Percentiles rank a stretch among this genome's conserved stretches.
phyloP scores from a whole-genome alignment of 805 yeast species.

The Yamadazyma sp. region DNA sequence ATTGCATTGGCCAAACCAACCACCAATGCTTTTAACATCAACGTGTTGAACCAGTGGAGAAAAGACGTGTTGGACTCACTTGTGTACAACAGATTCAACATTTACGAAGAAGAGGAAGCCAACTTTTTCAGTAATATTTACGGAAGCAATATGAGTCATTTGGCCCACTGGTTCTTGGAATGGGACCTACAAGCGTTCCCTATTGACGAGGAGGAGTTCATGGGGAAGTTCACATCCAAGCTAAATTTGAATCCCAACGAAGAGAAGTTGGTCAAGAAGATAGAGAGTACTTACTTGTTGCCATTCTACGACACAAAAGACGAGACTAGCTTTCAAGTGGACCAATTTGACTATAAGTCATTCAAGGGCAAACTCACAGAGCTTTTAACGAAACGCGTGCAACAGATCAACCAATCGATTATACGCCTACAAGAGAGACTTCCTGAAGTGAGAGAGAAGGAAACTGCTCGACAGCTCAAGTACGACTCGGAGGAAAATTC shows the following conservation, averaged over 20 bases:
- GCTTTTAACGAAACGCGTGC: slow-evolving; percentile 23
- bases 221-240: slow-evolving; percentile 23
- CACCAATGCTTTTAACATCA: slow-evolving; percentile 15
- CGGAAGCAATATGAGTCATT: slow-evolving; percentile 26
- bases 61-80: slow-evolving; percentile 28
- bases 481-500: slow-evolving; percentile 34
- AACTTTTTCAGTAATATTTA: slow-evolving; percentile 26
- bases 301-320: slow-evolving; percentile 6
- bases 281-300: slow-evolving; percentile 18
- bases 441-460: slow-evolving; percentile 24
- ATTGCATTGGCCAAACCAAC: slow-evolving; percentile 19
- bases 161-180: slow-evolving; percentile 27
- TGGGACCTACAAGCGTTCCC: slow-evolving; percentile 23
- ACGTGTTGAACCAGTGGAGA: slow-evolving; percentile 33
- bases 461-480: slow-evolving; percentile 30
- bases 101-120: slow-evolving; percentile 15
- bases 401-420: slow-evolving; percentile 19
- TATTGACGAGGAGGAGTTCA: slow-evolving; percentile 12
- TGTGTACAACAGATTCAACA: slow-evolving; percentile 28
- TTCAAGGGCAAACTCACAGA: slow-evolving; percentile 31
- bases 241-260: slow-evolving; percentile 21
- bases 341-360: slow-evolving; percentile 24
- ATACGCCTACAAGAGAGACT: slow-evolving; percentile 17
- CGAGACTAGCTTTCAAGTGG: slow-evolving; percentile 13
- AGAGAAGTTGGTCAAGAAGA: slow-evolving; percentile 24